Base-by-base conservation (phyloP, 441 rosid genomes). In the Populus hybrid region DNA sequence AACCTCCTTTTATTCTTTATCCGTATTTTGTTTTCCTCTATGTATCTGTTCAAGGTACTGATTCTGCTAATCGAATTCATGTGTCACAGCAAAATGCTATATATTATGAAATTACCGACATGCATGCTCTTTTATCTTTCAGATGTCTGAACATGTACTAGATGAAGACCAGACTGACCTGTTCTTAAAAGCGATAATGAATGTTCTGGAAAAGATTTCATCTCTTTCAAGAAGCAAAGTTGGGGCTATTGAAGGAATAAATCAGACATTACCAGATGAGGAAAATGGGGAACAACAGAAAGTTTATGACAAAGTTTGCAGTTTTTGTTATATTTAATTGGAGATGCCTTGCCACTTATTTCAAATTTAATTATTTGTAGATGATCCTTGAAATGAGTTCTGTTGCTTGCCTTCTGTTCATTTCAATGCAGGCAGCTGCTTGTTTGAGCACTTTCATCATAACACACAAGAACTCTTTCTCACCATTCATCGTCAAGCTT, bases 341-440 rank as follows among this genome's bases (percentile, higher is more conserved):
- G 32, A 32, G 68, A 18, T 46, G 11, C 42, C 69, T 76, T n/a
- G 50, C 23, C 61, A 30, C 28, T 59, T 12, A 32, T 59, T 30
- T 4, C n/a, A 46, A 46, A 14, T 14, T 46, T 61, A 34, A 14
- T 57, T 24, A 61, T n/a, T 23, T 32, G 8, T 20, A 5, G 4
- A 9, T 10, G 50, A 4, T 30, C 30, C 61, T 11, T 63, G n/a
- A 63, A 38, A 14, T 46, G 57, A 14, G 57, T 46, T 46, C 18
- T 26, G 28, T 26, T 26, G 28, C 28, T 50, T 50, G 57, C 57
- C 61, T 23, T 70, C 11, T 40, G 61, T 5, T 54, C n/a, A 3
- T 23, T 72, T 67, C 46, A 8, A 76, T 68, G 23, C 66, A 76
- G 78, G 78, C 78, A 5, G 36, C 65, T 50, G 71, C n/a, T 67